These are phyloP conservation scores for Nakaseomyces uthaithaninus DNA, from an alignment of 1,139 yeast species.

Conservation along the genomic window DNA sequence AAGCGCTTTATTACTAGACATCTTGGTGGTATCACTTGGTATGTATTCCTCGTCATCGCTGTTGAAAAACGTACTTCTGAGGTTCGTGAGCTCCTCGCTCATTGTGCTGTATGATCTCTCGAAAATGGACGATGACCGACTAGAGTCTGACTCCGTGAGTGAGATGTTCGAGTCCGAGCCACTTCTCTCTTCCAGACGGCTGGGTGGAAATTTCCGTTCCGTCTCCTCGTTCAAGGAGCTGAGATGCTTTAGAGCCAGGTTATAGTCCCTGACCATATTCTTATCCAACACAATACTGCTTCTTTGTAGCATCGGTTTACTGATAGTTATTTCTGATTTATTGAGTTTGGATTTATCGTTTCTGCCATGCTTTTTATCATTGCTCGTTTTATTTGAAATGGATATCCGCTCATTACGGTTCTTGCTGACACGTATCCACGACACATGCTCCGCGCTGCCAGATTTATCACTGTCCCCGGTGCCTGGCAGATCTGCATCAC, in stretches of 20 bases:
- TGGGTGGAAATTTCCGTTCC: constrained; percentile 1
- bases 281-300: constrained; percentile 25
- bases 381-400: neutral
- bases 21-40: neutral
- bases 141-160: constrained; percentile 11
- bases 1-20: neutral
- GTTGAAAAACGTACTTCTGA: neutral
- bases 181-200: constrained; percentile 7
- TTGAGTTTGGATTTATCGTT: neutral
- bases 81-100: neutral
- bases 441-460: neutral
- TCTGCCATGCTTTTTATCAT: neutral
- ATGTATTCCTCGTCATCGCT: neutral
- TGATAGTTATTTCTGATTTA: neutral
- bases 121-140: constrained; percentile 18
- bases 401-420: neutral
- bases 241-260: constrained; percentile 20
- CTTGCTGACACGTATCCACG: neutral
- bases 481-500: constrained; percentile 1
- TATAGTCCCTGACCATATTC: constrained; percentile 23
- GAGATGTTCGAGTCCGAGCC: constrained; percentile 14
- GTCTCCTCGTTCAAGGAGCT: constrained; percentile 6
- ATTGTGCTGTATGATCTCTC: neutral
- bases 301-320: constrained; percentile 17
- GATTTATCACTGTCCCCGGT: too few species aligned